Evolutionary conservation across 2,329 filamentous ascomycete genomes (phyloP).

Genomic region (Amauroascus verrucosus): DNA sequence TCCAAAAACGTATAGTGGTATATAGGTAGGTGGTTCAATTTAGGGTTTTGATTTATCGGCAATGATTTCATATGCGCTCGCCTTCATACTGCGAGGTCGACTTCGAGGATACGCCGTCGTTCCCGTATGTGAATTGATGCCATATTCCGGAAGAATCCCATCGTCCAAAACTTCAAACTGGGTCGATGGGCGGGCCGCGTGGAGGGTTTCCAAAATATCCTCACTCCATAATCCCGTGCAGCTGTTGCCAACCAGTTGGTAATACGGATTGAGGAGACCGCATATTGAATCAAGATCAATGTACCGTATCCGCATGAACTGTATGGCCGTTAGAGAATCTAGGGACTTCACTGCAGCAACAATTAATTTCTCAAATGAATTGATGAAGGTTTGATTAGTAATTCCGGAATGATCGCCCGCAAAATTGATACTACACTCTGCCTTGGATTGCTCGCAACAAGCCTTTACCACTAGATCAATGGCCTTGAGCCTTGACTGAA

Average conservation of each 20-base stretch:
- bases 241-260: conserved; percentile 50
- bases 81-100: conserved; percentile 33
- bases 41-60: conserved; percentile 30
- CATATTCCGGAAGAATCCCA: conserved; percentile 44
- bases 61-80: conserved; percentile 32
- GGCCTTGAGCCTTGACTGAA: conserved; percentile 44
- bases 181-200: conserved; percentile 47
- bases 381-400: conserved; percentile 61
- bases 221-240: conserved; percentile 66
- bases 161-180: conserved; percentile 54
- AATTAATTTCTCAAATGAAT: conserved; percentile 59
- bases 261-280: conserved; percentile 63
- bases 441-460: conserved; percentile 41
- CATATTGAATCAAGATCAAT: conserved; percentile 64
- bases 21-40: background rate
- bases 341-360: conserved; percentile 53
- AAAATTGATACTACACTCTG: conserved; percentile 28
- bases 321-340: conserved; percentile 48
- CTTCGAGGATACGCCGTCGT: conserved; percentile 31
- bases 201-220: conserved; percentile 52
- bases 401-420: conserved; percentile 58
- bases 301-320: conserved; percentile 60
- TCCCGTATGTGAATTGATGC: conserved; percentile 25
- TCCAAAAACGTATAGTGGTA: background rate
- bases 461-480: conserved; percentile 66